These are phyloP conservation scores for Ophiostoma perfectum DNA, from an alignment of 2,329 filamentous ascomycete species.

Conservation along the genomic window DNA sequence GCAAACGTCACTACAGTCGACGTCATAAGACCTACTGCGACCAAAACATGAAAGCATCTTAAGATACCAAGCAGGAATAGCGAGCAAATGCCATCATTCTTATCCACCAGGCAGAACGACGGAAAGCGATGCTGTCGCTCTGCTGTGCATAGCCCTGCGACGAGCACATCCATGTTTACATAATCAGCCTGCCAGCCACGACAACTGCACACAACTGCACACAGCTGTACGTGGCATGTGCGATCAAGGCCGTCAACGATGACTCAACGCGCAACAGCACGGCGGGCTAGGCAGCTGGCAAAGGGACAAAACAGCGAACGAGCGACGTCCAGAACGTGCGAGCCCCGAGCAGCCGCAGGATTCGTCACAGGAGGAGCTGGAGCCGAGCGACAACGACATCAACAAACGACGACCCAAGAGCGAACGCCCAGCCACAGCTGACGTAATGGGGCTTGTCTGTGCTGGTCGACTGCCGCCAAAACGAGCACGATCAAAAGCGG, in stretches of 20 bases:
- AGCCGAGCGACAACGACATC: not conserved
- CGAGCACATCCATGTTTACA: too few relatives aligned
- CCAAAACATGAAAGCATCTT: not conserved
- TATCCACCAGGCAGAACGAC: not conserved
- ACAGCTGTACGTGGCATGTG: not conserved
- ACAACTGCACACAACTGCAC: too few relatives aligned
- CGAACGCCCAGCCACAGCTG: slow-evolving; percentile 4
- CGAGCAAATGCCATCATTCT: not conserved
- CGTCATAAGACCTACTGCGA: not conserved
- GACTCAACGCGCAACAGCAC: not conserved
- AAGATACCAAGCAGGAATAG: not conserved
- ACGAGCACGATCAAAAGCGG: not conserved
- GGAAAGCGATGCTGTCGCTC: not conserved
- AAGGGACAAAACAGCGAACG: not conserved
- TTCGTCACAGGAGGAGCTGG: too few relatives aligned
- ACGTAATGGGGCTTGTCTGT: not conserved
- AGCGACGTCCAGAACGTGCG: not conserved
- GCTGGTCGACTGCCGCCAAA: not conserved
- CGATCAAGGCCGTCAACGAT: not conserved
- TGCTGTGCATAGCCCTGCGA: too few relatives aligned
- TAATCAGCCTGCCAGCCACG: too few relatives aligned
- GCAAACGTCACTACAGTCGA: not conserved
- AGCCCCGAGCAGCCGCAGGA: not conserved
- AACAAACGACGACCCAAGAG: not conserved
- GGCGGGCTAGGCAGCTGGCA: not conserved